These are phyloP conservation scores for Colletotrichum sidae DNA, from an alignment of 2,329 filamentous ascomycete genomes.

Conservation along the genomic window DNA sequence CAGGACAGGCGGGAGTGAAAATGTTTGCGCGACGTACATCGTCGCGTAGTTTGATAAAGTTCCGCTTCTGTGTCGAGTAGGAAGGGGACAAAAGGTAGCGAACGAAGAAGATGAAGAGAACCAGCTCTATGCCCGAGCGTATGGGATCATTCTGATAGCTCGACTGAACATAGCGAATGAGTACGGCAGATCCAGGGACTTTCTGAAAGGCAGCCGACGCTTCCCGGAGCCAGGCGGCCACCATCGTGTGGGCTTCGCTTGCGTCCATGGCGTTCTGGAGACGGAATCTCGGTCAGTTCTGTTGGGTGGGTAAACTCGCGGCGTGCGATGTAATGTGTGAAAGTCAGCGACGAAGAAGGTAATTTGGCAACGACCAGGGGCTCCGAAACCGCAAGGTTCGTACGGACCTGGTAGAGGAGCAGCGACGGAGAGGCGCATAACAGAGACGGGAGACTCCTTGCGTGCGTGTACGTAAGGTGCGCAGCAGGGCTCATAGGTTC, in stretches of 20 bases:
- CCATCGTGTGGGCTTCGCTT: conserved; percentile 67
- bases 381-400: too few species aligned
- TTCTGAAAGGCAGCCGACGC: conserved; percentile 80
- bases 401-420: too few species aligned
- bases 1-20: background rate
- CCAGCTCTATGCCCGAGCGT: conserved; percentile 90
- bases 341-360: too few species aligned
- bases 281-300: background rate
- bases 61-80: conserved; percentile 91
- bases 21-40: conserved; percentile 59
- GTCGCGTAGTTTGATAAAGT: conserved; percentile 88
- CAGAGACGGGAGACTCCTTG: too few species aligned
- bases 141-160: conserved; percentile 98
- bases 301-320: background rate
- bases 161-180: conserved; percentile 94
- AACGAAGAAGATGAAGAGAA: conserved; percentile 95
- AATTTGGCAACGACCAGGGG: too few species aligned
- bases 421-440: too few species aligned
- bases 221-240: conserved; percentile 64
- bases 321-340: background rate
- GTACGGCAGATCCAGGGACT: conserved; percentile 91
- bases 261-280: conserved; percentile 65
- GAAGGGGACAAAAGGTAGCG: conserved; percentile 91
- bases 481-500: too few species aligned
- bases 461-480: too few species aligned